Conservation (phyloP, 83 land plant species). For the Diphasiastrum complanatum region DNA sequence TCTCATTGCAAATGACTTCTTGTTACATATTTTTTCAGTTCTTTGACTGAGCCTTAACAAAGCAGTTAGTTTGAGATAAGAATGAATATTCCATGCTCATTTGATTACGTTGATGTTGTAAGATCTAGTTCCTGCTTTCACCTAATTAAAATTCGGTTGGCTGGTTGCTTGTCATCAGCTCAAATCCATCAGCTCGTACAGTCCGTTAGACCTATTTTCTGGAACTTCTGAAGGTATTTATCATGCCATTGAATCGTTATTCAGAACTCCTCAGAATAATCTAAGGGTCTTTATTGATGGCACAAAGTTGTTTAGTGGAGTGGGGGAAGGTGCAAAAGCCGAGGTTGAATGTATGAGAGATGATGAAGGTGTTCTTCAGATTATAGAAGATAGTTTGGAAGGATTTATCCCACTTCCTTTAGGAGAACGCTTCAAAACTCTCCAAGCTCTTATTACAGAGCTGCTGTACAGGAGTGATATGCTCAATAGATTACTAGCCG, state of each 20-base stretch:
- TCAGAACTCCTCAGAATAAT: constrained; percentile 84
- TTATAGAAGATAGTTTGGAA: constrained; percentile 43
- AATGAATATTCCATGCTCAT: too few species aligned
- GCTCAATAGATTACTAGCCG: constrained; percentile 44
- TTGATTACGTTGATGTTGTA: too few species aligned
- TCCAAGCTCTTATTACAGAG: constrained; percentile 60
- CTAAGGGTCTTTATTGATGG: constrained; percentile 78
- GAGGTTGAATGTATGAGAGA: constrained; percentile 1
- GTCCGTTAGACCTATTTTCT: constrained; percentile 91
- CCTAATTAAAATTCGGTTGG: too few species aligned
- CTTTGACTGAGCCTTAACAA: too few species aligned
- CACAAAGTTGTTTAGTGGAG: constrained; percentile 53
- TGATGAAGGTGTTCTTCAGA: constrained; percentile 14
- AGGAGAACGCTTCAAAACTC: constrained; percentile 36
- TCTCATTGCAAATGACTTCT: too few species aligned
- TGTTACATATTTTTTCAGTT: too few species aligned
- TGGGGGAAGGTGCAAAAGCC: constrained; percentile 33
- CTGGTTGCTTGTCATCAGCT: too few species aligned
- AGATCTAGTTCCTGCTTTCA: too few species aligned
- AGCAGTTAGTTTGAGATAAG: too few species aligned
- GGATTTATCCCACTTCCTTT: constrained; percentile 28
- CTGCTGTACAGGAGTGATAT: constrained; percentile 39
- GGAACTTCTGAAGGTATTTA: constrained; percentile 50
- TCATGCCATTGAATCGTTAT: constrained; percentile 53
- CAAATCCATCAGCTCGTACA: constrained; percentile 60